These are phyloP conservation scores for Cladorrhinum sp. DNA, from an alignment of 2,329 filamentous ascomycete genomes.

Conservation along the genomic window DNA sequence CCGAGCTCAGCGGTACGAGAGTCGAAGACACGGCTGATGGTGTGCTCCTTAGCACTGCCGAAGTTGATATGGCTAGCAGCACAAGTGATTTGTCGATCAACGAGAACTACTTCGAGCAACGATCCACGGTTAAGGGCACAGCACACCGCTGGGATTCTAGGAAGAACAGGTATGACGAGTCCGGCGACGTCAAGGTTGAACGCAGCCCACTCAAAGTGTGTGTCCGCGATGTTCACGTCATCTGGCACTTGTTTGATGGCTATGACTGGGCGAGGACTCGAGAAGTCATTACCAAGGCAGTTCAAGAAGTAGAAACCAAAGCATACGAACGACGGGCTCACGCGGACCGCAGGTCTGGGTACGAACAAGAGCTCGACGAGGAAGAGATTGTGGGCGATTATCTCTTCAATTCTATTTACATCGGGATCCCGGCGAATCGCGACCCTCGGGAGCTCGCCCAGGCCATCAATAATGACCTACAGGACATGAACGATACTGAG, in stretches of 20 bases:
- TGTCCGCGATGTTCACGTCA: constrained; percentile 83
- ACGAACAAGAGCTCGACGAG: constrained; percentile 64
- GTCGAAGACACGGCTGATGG: constrained; percentile 44
- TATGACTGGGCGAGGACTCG: constrained; percentile 93
- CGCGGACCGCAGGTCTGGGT: constrained; percentile 53
- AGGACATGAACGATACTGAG: constrained; percentile 87
- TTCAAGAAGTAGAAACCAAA: constrained; percentile 80
- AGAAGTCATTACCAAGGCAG: constrained; percentile 80
- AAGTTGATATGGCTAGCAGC: constrained; percentile 49
- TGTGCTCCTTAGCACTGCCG: constrained; percentile 44
- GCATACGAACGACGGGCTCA: constrained; percentile 71
- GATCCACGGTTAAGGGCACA: constrained; percentile 59
- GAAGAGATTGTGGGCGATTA: constrained; percentile 87
- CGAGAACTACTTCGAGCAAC: constrained; percentile 72
- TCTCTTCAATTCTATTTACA: constrained; percentile 98
- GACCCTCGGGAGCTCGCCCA: constrained; percentile 78
- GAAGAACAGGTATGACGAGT: constrained; percentile 69
- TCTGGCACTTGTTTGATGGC: constrained; percentile 97
- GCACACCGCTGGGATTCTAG: constrained; percentile 79
- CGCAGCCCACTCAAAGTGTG: constrained; percentile 72
- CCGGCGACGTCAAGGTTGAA: constrained; percentile 58
- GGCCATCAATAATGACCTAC: constrained; percentile 83
- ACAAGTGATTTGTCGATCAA: constrained; percentile 63
- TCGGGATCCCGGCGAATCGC: constrained; percentile 81
- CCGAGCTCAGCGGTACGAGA: constrained; percentile 40